Conservation (phyloP, 208 protist species). For the Leptomonas seymouri region DNA sequence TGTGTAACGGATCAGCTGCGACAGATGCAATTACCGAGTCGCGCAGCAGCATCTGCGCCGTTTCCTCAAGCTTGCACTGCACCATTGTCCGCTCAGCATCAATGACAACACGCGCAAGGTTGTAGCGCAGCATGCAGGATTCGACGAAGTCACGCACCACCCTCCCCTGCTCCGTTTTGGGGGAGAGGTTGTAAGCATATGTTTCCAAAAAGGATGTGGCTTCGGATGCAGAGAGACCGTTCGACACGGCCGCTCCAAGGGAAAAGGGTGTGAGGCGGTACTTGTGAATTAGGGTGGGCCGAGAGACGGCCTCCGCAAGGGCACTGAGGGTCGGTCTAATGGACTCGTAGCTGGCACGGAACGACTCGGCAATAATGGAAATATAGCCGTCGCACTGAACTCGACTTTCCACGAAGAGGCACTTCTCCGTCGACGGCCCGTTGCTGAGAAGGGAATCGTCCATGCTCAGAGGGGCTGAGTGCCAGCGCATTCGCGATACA, state of each 20-base stretch:
- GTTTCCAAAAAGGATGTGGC: conserved; percentile 89
- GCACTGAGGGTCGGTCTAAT: conserved; percentile 55
- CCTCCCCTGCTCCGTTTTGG: conserved; percentile 7
- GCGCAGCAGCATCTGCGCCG: conserved; percentile 48
- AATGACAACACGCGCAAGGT: conserved; percentile 77
- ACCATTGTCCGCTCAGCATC: conserved; percentile 62
- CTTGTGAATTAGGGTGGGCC: conserved; percentile 97
- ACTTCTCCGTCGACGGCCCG: conserved; percentile 25
- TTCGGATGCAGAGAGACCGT: conserved; percentile 87
- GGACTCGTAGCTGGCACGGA: conserved; percentile 50
- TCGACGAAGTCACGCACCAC: conserved; percentile 62
- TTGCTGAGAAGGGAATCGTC: background rate
- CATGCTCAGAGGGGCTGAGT: background rate
- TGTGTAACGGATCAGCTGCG: conserved; percentile 36
- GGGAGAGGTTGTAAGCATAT: conserved; percentile 77
- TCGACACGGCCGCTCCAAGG: conserved; percentile 96
- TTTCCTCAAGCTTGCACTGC: conserved; percentile 63
- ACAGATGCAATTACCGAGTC: conserved; percentile 64
- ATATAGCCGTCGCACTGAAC: conserved; percentile 55
- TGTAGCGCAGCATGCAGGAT: conserved; percentile 78
- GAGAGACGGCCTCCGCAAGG: conserved; percentile 95
- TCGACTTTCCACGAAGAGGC: conserved; percentile 71
- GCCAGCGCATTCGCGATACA: too few relatives aligned
- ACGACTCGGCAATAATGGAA: conserved; percentile 72
- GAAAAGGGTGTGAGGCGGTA: conserved; percentile 98